Conservation (phyloP, 192 early-diverging fungal genomes). For the Coemansia sp. region DNA sequence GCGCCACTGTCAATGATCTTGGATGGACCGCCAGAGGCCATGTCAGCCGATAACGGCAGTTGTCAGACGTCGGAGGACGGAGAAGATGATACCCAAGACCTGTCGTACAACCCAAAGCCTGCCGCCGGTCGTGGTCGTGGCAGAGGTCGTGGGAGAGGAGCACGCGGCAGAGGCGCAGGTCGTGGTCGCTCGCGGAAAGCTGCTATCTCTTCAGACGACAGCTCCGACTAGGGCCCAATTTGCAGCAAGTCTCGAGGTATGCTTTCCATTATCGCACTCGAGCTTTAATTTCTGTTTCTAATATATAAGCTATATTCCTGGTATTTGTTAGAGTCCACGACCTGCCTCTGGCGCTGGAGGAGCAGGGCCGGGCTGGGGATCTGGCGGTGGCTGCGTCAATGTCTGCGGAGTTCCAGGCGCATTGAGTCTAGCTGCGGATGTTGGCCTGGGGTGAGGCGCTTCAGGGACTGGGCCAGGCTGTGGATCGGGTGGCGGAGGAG, state of each 20-base stretch:
- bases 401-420: background rate
- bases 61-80: slow-evolving; percentile 22
- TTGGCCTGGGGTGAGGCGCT: background rate
- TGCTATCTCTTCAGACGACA: background rate
- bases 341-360: background rate
- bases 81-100: slow-evolving; percentile 26
- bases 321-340: background rate
- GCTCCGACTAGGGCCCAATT: slow-evolving; percentile 3
- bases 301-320: background rate
- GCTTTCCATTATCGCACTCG: background rate
- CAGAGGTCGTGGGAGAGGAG: slow-evolving; percentile 37
- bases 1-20: slow-evolving; percentile 50
- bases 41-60: slow-evolving; percentile 17
- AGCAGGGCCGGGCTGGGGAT: slow-evolving; percentile 3
- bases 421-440: background rate
- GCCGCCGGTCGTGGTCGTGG: slow-evolving; percentile 34
- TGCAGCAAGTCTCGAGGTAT: background rate
- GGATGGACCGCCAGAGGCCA: slow-evolving; percentile 26
- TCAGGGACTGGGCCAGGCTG: slow-evolving; percentile 38
- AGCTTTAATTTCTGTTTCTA: background rate
- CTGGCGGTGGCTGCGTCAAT: background rate
- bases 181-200: slow-evolving; percentile 21
- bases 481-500: slow-evolving; percentile 20
- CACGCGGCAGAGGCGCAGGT: slow-evolving; percentile 35
- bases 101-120: slow-evolving; percentile 17